A percentile compares a stretch with the other conserved stretches of the same genome.
Conservation (phyloP, 73 alveolate species). For the Symbiodinium pilosum region DNA sequence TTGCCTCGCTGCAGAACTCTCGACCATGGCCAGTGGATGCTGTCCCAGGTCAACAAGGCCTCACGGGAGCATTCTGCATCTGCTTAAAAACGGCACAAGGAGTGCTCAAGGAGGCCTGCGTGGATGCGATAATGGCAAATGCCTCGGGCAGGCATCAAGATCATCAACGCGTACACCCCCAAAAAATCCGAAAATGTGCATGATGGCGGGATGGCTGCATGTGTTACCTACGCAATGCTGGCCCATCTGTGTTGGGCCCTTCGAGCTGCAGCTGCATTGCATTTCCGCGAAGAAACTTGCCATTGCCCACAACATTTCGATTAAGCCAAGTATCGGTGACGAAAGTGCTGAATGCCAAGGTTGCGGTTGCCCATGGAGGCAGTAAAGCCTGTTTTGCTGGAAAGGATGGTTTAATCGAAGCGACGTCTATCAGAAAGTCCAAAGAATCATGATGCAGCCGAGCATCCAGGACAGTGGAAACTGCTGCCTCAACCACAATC, state of each 20-base stretch:
- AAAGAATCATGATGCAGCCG: not conserved
- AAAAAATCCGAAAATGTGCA: no score
- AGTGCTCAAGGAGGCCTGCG: constrained; percentile 40
- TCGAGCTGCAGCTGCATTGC: not conserved
- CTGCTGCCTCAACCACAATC: not conserved
- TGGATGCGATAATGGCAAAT: constrained; percentile 81
- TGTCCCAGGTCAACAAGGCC: constrained; percentile 88
- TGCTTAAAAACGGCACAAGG: not conserved
- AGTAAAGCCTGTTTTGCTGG: constrained; percentile 24
- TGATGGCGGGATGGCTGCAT: no score
- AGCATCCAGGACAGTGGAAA: not conserved
- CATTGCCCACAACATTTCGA: not conserved
- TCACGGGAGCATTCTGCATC: not conserved
- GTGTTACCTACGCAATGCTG: no score
- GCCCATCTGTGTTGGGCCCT: no score
- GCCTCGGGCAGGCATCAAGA: constrained; percentile 39
- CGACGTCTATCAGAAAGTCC: not conserved
- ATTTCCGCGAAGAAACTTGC: not conserved
- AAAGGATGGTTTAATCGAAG: not conserved
- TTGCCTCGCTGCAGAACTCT: constrained; percentile 7
- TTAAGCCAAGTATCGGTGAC: constrained; percentile 6
- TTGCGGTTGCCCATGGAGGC: constrained; percentile 58
- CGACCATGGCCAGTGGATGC: constrained; percentile 93
- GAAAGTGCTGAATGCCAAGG: constrained; percentile 53
- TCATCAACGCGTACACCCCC: no score